phyloP scores from a whole-genome alignment of 768 basidiomycete genomes.

The Lepiota venenata region DNA sequence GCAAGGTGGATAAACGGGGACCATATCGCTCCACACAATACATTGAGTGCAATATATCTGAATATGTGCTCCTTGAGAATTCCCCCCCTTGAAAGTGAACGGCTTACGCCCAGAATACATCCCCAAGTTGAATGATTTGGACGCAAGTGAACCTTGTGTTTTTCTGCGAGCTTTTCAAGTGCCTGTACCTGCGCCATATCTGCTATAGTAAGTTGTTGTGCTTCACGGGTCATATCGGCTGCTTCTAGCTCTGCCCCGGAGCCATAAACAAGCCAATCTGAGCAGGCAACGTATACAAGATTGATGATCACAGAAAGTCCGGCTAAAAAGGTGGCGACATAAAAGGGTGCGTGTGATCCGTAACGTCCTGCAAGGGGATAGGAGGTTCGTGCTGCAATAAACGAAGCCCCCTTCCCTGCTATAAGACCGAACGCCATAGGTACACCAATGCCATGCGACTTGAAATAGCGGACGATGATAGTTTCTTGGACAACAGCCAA shows the following conservation, averaged over 20 bases:
- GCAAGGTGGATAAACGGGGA: constrained; percentile 75
- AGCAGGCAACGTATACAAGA: constrained; percentile 59
- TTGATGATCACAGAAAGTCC: constrained; percentile 67
- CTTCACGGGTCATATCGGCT: constrained; percentile 56
- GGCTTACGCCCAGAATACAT: constrained; percentile 74
- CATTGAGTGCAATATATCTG: constrained; percentile 73
- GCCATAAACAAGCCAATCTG: constrained; percentile 60
- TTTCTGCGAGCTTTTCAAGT: constrained; percentile 61
- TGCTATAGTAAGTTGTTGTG: constrained; percentile 34
- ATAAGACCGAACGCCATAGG: constrained; percentile 84
- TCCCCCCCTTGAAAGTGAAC: neutral
- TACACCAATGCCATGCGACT: constrained; percentile 67
- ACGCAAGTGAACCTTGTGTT: constrained; percentile 56
- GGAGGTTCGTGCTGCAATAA: constrained; percentile 69
- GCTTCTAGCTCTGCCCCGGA: constrained; percentile 65
- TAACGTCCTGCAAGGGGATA: constrained; percentile 71
- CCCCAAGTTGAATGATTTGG: constrained; percentile 65
- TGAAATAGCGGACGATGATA: constrained; percentile 82
- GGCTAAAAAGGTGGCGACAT: constrained; percentile 61
- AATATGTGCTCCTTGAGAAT: constrained; percentile 7
- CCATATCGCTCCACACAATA: constrained; percentile 77
- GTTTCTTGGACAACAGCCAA: constrained; percentile 83
- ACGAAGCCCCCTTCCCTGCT: constrained; percentile 76
- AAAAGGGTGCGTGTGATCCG: constrained; percentile 73
- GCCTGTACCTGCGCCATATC: constrained; percentile 57